phyloP scores from a whole-genome alignment of 1,139 yeast species.

The Geotrichum histeridarum region DNA sequence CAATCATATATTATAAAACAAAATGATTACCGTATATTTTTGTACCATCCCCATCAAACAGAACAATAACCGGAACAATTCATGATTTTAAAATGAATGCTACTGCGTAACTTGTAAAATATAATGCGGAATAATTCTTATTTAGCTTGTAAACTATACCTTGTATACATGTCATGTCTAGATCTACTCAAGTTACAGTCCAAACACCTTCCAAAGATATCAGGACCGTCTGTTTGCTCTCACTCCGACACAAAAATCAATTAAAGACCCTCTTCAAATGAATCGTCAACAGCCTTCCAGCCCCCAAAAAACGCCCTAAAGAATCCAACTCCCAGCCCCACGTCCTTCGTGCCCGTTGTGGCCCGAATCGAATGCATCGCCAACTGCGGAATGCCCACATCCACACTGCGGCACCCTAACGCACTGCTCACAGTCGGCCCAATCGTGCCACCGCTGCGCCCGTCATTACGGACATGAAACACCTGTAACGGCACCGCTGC shows the following conservation, averaged over 20 bases:
- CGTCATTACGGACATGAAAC: conserved; percentile 54
- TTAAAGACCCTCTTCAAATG: conserved; percentile 35
- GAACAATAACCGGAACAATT: too few relatives aligned
- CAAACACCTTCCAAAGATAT: background rate
- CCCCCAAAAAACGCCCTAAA: conserved; percentile 56
- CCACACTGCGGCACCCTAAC: conserved; percentile 74
- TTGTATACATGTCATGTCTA: background rate
- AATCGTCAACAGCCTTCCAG: conserved; percentile 51
- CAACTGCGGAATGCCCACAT: conserved; percentile 70
- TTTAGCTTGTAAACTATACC: too few relatives aligned
- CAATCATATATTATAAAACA: too few relatives aligned
- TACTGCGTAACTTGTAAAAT: too few relatives aligned
- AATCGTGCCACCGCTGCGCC: conserved; percentile 74
- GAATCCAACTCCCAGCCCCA: conserved; percentile 61
- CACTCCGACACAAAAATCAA: background rate
- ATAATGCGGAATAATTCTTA: background rate
- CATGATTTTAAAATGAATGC: too few relatives aligned
- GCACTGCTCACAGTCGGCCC: conserved; percentile 61
- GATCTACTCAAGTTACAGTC: background rate
- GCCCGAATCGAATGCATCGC: conserved; percentile 83
- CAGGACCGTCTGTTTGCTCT: background rate
- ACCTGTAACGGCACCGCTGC: conserved; percentile 56
- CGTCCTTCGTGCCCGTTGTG: conserved; percentile 64
- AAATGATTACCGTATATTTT: too few relatives aligned
- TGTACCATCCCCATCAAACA: too few relatives aligned